phyloP scores from a whole-genome alignment of 2,329 filamentous ascomycete species.

The Exserohilum turcica region DNA sequence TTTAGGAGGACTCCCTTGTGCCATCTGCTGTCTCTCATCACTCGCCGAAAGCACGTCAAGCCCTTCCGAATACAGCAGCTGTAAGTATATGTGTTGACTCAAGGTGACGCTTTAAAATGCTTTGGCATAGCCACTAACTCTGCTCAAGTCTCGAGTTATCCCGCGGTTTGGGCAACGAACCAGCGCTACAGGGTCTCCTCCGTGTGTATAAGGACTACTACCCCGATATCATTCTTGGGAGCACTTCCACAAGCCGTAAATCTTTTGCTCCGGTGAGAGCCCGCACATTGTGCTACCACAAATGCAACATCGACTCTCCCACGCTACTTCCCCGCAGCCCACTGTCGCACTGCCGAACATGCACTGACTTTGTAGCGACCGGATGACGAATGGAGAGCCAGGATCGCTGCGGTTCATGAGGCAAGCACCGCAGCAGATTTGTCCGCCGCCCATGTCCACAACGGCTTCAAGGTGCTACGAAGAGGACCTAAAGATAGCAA shows the following conservation, averaged over 20 bases:
- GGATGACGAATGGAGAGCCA: constrained; percentile 74
- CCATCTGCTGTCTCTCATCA: constrained; percentile 78
- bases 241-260: constrained; percentile 56
- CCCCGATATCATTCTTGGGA: constrained; percentile 82
- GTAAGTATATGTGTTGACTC: constrained; percentile 24
- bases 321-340: constrained; percentile 17
- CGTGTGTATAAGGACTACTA: constrained; percentile 91
- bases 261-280: constrained; percentile 47
- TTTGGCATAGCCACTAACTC: constrained; percentile 26
- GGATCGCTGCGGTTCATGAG: constrained; percentile 71
- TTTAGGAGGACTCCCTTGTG: constrained; percentile 60
- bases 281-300: constrained; percentile 29
- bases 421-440: constrained; percentile 51
- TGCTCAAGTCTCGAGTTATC: constrained; percentile 54
- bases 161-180: constrained; percentile 65
- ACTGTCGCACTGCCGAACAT: constrained; percentile 22
- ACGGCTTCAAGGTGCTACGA: constrained; percentile 67
- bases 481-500: constrained; percentile 57
- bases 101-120: neutral
- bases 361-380: constrained; percentile 59
- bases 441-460: constrained; percentile 51
- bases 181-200: constrained; percentile 72
- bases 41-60: constrained; percentile 79
- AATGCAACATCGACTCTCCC: constrained; percentile 11
- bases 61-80: constrained; percentile 81